A percentile compares a stretch with the other conserved stretches of the same genome.
These are phyloP conservation scores for Candida sithepensis DNA, from an alignment of 805 yeast genomes.

Conservation along the genomic window DNA sequence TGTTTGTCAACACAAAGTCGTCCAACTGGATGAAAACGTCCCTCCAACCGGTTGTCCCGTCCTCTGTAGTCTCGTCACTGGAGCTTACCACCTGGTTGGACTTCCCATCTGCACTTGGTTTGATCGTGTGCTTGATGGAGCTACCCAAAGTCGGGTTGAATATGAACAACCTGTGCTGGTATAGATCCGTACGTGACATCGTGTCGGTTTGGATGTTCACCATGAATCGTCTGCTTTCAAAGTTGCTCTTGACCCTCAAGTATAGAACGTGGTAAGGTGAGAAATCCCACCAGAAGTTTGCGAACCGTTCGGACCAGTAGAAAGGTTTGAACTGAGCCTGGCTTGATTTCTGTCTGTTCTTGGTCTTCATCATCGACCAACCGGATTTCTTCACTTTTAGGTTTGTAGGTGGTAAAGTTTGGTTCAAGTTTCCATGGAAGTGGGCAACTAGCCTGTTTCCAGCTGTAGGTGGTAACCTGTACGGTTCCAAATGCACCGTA, in stretches of 20 bases:
- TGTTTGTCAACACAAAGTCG: slow-evolving; percentile 78
- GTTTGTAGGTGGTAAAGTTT: slow-evolving; percentile 59
- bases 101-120: neutral
- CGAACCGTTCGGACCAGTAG: slow-evolving; percentile 33
- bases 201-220: slow-evolving; percentile 81
- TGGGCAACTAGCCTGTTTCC: slow-evolving; percentile 46
- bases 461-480: slow-evolving; percentile 31
- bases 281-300: slow-evolving; percentile 66
- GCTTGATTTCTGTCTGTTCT: slow-evolving; percentile 42
- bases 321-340: slow-evolving; percentile 41
- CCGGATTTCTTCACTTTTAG: slow-evolving; percentile 65
- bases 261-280: slow-evolving; percentile 57
- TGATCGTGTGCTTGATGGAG: neutral
- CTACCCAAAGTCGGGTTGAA: slow-evolving; percentile 49
- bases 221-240: slow-evolving; percentile 55
- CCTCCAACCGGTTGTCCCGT: slow-evolving; percentile 58
- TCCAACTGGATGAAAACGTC: slow-evolving; percentile 73
- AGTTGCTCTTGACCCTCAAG: slow-evolving; percentile 67
- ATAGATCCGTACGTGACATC: slow-evolving; percentile 71
- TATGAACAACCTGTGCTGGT: slow-evolving; percentile 75
- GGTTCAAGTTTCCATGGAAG: slow-evolving; percentile 66
- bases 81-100: neutral
- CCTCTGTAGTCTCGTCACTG: neutral
- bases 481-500: slow-evolving; percentile 42
- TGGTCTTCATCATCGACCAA: slow-evolving; percentile 81